Evolutionary conservation across 2,329 filamentous ascomycete genomes (phyloP), one percentile per base, ranked within the genome.

Genomic region (Sporothrix pseudoabietina): DNA sequence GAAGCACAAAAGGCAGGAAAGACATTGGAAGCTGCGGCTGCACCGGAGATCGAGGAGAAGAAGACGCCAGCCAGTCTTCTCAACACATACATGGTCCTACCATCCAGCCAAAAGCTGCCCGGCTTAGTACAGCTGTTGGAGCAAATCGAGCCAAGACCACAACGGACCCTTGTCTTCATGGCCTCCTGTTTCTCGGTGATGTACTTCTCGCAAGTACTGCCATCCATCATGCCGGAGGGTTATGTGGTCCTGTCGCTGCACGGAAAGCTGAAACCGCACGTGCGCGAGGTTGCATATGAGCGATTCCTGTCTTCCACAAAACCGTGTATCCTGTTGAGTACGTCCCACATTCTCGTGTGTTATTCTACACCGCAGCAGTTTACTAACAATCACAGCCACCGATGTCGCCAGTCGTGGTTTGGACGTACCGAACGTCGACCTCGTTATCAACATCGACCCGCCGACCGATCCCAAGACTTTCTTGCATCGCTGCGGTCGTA

Each of bases 101-200:
- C 90, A 2, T 89, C 95, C 0, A 91, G 90, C 22, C 90, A 95
- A 75, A 98, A 97, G 81, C 84, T 97, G 49, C 91, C 93, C 0
- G 88, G 91, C 0, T 82, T 97, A 1, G 86, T 89, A 68, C 88
- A 90, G 41, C 85, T 98, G 0, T 85, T 98, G 2, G 84, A 88
- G 26, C 86, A 87, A 16, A 82, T 97, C 30, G 86, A 91, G n/a
- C 88, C 92, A 0, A 87, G 85, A 4, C 95, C 95, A 0, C 90
- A 94, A 76, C 94, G 94, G 79, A 92, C 90, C 44, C 98, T 99
- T 71, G 86, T 98, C 71, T 99, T 98, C 80, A 86, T 98, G 30
- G 97, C 94, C 0, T 98, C 95, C 1, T 98, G 96, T 80, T 94
- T 94, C 44, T 92, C 93, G 0, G 96, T 99, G 74, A 95, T 98